A percentile compares a stretch with the other conserved stretches of the same genome.
Conservation (phyloP, 2,329 filamentous ascomycete species). For the Aureobasidium sp. region DNA sequence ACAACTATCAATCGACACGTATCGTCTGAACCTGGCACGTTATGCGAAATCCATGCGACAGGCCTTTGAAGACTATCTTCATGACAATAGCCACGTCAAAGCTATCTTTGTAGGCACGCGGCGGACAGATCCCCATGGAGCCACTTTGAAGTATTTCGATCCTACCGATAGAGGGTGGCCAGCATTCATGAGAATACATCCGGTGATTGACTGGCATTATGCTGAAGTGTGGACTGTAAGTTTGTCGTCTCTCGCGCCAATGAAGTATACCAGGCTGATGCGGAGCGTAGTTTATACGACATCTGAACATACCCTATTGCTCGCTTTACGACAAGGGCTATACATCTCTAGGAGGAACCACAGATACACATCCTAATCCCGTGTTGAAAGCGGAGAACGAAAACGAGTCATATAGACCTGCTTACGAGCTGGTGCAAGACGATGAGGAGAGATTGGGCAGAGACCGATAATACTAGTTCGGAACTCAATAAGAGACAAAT, state of each 20-base stretch:
- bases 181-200: conserved; percentile 83
- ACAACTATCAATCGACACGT: conserved; percentile 53
- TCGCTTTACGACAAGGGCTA: conserved; percentile 81
- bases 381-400: conserved; percentile 43
- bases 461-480: conserved; percentile 32
- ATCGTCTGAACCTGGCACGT: conserved; percentile 67
- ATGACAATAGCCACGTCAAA: conserved; percentile 55
- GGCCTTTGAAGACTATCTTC: conserved; percentile 71
- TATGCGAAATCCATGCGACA: conserved; percentile 74
- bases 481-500: not conserved
- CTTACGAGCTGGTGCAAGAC: conserved; percentile 68
- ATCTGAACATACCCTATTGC: conserved; percentile 77
- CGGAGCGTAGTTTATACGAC: conserved; percentile 61
- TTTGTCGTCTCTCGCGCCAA: conserved; percentile 18
- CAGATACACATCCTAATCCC: conserved; percentile 86
- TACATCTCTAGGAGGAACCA: conserved; percentile 83
- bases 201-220: conserved; percentile 97
- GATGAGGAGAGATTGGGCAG: conserved; percentile 72
- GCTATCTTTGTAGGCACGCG: conserved; percentile 85
- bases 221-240: conserved; percentile 87
- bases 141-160: conserved; percentile 71
- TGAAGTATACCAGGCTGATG: conserved; percentile 2
- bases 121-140: conserved; percentile 86
- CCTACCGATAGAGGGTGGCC: conserved; percentile 87
- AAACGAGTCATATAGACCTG: conserved; percentile 53